These are phyloP conservation scores for Paramarasmius palmivorus DNA, from an alignment of 1,284 basidiomycete genomes.

Conservation along the genomic window DNA sequence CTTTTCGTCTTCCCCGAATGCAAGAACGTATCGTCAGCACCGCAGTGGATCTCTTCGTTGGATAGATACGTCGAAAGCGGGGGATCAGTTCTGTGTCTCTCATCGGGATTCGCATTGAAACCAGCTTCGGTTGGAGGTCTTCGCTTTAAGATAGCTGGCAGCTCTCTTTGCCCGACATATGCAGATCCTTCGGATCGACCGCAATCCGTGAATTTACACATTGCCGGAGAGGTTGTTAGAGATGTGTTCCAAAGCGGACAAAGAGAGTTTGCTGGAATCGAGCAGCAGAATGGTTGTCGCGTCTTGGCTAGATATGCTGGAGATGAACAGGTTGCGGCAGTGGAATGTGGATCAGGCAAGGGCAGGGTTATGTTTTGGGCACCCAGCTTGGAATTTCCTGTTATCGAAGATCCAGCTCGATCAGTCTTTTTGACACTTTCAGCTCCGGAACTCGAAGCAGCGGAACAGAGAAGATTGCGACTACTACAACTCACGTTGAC, in stretches of 20 bases:
- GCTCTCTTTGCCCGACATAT: background rate
- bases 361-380: constrained; percentile 66
- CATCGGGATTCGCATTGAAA: constrained; percentile 23
- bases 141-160: constrained; percentile 17
- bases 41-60: constrained; percentile 51
- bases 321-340: constrained; percentile 42
- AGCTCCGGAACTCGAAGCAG: constrained; percentile 31
- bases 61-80: constrained; percentile 67
- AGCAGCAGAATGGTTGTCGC: background rate
- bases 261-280: constrained; percentile 3
- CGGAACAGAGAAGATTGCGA: constrained; percentile 36
- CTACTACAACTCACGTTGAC: constrained; percentile 46
- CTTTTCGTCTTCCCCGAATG: constrained; percentile 78
- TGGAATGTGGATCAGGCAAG: constrained; percentile 48
- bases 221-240: constrained; percentile 26
- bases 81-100: constrained; percentile 67
- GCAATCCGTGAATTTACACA: constrained; percentile 35
- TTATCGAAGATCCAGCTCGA: constrained; percentile 42
- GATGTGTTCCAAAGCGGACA: constrained; percentile 23
- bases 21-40: constrained; percentile 42
- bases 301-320: constrained; percentile 16
- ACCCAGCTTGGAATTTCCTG: constrained; percentile 64
- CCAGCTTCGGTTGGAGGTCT: constrained; percentile 21
- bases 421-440: constrained; percentile 30
- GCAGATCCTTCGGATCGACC: constrained; percentile 19